Conservation (phyloP, 495 filamentous ascomycete species). For the Poronia punctata region DNA sequence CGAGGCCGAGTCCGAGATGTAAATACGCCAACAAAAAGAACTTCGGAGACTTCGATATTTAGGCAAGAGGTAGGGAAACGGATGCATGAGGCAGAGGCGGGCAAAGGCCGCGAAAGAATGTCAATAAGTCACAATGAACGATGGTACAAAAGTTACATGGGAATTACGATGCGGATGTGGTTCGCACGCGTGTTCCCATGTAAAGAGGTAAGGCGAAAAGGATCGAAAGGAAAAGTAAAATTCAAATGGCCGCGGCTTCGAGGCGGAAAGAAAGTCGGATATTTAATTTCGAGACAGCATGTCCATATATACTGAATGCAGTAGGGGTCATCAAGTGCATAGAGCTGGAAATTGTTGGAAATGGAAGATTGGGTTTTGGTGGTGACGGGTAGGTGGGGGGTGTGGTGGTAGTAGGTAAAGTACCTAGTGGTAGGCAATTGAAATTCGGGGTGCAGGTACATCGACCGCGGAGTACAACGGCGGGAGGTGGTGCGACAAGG, state of each 20-base stretch:
- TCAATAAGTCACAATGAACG: too few relatives aligned
- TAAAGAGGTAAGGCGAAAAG: too few relatives aligned
- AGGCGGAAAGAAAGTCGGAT: slow-evolving; percentile 3
- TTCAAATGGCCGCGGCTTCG: too few relatives aligned
- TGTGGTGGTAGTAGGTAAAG: slow-evolving; percentile 3
- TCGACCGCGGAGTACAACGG: slow-evolving; percentile 4
- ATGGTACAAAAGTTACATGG: too few relatives aligned
- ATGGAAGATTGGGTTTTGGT: slow-evolving; percentile 6
- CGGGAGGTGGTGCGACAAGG: slow-evolving; percentile 1
- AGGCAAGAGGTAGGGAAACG: slow-evolving; percentile 1
- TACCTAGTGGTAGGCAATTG: background rate
- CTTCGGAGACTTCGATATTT: slow-evolving; percentile 8
- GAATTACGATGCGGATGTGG: too few relatives aligned
- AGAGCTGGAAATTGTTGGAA: slow-evolving; percentile 10
- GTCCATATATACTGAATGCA: slow-evolving; percentile 1
- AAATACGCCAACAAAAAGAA: slow-evolving; percentile 1
- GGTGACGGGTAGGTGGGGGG: slow-evolving; percentile 10
- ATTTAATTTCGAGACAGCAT: slow-evolving; percentile 6
- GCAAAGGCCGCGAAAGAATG: background rate
- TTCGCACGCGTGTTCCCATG: too few relatives aligned
- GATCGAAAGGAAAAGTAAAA: too few relatives aligned
- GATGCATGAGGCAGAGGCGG: slow-evolving; percentile 12
- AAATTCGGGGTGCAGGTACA: slow-evolving; percentile 11
- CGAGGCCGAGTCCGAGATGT: background rate
- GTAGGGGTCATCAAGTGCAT: slow-evolving; percentile 7